These are phyloP conservation scores for Aspergillus cavernicola DNA, from an alignment of 495 filamentous ascomycete species.

Conservation along the genomic window DNA sequence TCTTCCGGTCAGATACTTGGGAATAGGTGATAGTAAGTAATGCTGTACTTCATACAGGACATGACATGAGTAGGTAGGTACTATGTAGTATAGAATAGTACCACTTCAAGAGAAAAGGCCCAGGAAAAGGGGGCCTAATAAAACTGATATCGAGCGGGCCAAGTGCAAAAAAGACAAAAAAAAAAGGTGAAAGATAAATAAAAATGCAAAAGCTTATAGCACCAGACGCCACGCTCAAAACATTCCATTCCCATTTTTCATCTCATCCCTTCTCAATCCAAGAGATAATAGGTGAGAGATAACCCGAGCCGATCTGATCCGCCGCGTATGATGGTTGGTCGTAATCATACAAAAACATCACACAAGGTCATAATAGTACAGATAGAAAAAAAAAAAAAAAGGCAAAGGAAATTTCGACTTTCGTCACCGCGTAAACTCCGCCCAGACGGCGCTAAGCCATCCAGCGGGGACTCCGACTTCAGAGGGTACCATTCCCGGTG, in stretches of 20 bases:
- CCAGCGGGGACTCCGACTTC: constrained; percentile 36
- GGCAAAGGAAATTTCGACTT: neutral
- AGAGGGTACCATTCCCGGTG: constrained; percentile 27
- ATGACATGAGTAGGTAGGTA: too few relatives aligned
- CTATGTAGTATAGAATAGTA: too few relatives aligned
- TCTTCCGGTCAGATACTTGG: too few relatives aligned
- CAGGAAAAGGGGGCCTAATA: too few relatives aligned
- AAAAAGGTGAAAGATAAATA: neutral
- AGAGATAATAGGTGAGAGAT: neutral
- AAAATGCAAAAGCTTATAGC: neutral
- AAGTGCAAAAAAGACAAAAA: neutral
- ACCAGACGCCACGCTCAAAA: constrained; percentile 9
- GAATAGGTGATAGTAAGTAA: too few relatives aligned
- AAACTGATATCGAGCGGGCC: neutral
- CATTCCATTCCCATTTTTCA: neutral
- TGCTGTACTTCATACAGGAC: too few relatives aligned
- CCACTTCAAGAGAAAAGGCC: too few relatives aligned
- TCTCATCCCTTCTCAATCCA: neutral
- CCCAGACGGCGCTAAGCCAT: constrained; percentile 43
- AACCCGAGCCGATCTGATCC: neutral
- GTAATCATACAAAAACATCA: constrained; percentile 14
- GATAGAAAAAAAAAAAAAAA: constrained; percentile 6
- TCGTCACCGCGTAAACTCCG: constrained; percentile 28
- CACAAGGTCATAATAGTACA: constrained; percentile 20
- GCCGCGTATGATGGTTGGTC: neutral